phyloP scores from a whole-genome alignment of 495 filamentous ascomycete species.

The Cetradonia linearis region DNA sequence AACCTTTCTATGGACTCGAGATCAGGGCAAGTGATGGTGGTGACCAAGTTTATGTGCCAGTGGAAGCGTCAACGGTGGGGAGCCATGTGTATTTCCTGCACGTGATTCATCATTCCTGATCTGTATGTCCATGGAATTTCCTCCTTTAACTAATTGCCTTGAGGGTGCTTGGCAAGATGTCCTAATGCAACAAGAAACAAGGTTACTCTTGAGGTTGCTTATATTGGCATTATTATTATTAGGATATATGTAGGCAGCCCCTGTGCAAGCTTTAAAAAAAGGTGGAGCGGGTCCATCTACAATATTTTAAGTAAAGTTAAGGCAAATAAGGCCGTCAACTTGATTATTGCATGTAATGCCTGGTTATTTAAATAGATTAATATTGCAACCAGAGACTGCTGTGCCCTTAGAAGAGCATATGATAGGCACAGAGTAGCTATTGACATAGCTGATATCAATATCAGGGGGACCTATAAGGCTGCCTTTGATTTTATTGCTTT shows the following conservation, averaged over 20 bases:
- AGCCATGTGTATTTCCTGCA: no score
- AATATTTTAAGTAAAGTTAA: conserved; percentile 17
- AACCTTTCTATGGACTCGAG: no score
- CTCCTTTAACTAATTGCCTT: no score
- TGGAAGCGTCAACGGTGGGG: no score
- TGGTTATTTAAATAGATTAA: conserved; percentile 20
- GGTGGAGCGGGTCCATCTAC: conserved; percentile 15
- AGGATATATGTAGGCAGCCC: conserved; percentile 23
- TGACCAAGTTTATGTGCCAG: no score
- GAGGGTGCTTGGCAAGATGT: no score
- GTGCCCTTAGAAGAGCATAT: conserved; percentile 20
- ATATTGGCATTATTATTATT: conserved; percentile 20
- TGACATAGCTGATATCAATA: conserved; percentile 17
- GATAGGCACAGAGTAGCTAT: conserved; percentile 25
- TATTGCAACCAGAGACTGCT: conserved; percentile 23
- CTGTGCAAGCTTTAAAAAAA: conserved; percentile 22
- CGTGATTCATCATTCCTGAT: no score
- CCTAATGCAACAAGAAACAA: neutral
- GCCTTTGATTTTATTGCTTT: conserved; percentile 16
- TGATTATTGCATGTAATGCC: conserved; percentile 11
- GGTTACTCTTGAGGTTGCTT: neutral
- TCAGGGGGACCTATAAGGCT: conserved; percentile 14
- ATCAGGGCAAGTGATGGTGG: no score
- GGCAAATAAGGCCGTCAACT: conserved; percentile 17
- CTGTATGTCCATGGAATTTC: no score